Conservation (phyloP, 2,329 filamentous ascomycete genomes). For the Sclerotinia subarctica region DNA sequence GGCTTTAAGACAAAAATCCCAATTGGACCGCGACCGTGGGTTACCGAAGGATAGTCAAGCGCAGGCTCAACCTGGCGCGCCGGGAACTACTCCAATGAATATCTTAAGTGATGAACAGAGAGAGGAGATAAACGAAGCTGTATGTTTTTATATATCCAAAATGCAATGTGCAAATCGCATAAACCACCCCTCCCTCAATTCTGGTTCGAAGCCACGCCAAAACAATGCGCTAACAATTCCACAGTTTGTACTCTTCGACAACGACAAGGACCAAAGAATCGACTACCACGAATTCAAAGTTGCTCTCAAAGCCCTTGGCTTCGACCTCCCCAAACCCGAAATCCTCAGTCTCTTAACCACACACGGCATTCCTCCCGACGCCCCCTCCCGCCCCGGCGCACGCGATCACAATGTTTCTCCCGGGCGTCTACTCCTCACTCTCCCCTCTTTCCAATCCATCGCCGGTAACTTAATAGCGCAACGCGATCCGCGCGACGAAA, state of each 20-base stretch:
- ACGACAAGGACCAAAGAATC: conserved; percentile 89
- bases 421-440: conserved; percentile 61
- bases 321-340: conserved; percentile 83
- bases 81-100: conserved; percentile 28
- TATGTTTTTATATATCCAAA: conserved; percentile 47
- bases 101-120: conserved; percentile 80
- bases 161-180: not conserved
- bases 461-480: conserved; percentile 77
- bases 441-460: conserved; percentile 69
- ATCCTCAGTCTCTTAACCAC: conserved; percentile 76
- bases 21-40: conserved; percentile 42
- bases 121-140: conserved; percentile 90
- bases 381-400: conserved; percentile 49
- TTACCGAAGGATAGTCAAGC: conserved; percentile 26
- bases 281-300: conserved; percentile 99
- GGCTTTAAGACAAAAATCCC: conserved; percentile 39
- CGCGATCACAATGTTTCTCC: conserved; percentile 52
- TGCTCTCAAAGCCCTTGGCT: conserved; percentile 90
- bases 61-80: conserved; percentile 22
- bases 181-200: not conserved
- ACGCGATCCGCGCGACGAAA: conserved; percentile 87
- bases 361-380: conserved; percentile 62
- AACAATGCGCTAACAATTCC: conserved; percentile 6
- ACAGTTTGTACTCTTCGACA: conserved; percentile 91
- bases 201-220: conserved; percentile 8